These are phyloP conservation scores for Pyrenochaeta sp. DNA, from an alignment of 2,329 filamentous ascomycete species.

Conservation along the genomic window DNA sequence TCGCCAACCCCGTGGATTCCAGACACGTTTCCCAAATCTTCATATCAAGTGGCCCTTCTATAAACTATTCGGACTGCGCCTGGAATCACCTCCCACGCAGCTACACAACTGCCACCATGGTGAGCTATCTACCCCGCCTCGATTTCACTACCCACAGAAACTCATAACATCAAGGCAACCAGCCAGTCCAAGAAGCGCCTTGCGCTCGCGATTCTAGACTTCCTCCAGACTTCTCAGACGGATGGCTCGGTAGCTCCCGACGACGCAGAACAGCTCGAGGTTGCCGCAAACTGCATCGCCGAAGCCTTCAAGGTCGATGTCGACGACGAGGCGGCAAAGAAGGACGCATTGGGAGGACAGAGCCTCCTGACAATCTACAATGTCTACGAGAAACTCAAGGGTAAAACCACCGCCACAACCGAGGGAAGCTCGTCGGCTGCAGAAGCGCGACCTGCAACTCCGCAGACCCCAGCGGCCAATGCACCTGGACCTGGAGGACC, in stretches of 20 bases:
- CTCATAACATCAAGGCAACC: slow-evolving; percentile 43
- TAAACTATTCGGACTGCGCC: too few species aligned
- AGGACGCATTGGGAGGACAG: slow-evolving; percentile 82
- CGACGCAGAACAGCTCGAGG: slow-evolving; percentile 91
- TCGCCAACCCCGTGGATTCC: slow-evolving; percentile 4
- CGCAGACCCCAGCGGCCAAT: slow-evolving; percentile 41
- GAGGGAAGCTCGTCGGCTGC: slow-evolving; percentile 52
- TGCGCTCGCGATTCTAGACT: slow-evolving; percentile 96
- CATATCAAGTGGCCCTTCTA: too few species aligned
- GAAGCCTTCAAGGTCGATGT: slow-evolving; percentile 96
- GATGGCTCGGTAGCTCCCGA: slow-evolving; percentile 90
- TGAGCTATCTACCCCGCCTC: slow-evolving; percentile 25
- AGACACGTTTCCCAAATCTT: slow-evolving; percentile 2
- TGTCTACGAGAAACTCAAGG: slow-evolving; percentile 94
- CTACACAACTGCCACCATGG: slow-evolving; percentile 36
- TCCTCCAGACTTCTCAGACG: slow-evolving; percentile 80
- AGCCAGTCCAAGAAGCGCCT: slow-evolving; percentile 77
- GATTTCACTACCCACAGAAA: slow-evolving; percentile 7
- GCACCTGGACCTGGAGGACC: slow-evolving; percentile 53
- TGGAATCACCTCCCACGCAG: too few species aligned
- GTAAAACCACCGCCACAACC: slow-evolving; percentile 61
- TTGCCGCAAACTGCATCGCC: slow-evolving; percentile 91
- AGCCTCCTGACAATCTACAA: slow-evolving; percentile 90
- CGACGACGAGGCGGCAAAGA: slow-evolving; percentile 73
- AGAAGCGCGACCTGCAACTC: slow-evolving; percentile 51